A percentile compares a stretch with the other conserved stretches of the same genome.
phyloP scores from a whole-genome alignment of 1,284 basidiomycete species.

The Inonotus obliquus region DNA sequence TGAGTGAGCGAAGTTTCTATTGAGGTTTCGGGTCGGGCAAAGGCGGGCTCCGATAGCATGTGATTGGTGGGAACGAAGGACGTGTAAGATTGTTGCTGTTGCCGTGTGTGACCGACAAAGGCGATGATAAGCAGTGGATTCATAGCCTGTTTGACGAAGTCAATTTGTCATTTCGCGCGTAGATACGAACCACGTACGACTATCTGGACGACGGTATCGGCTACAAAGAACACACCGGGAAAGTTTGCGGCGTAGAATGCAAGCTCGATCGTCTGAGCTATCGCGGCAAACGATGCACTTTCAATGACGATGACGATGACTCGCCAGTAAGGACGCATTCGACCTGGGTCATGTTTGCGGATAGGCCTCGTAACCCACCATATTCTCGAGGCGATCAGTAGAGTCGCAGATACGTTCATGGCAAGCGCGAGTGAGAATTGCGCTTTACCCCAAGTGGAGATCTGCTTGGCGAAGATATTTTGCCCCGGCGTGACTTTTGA shows the following conservation, averaged over 20 bases:
- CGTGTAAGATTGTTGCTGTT: background rate
- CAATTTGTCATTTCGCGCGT: background rate
- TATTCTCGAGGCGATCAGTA: background rate
- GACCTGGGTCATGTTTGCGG: background rate
- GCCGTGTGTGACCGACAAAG: background rate
- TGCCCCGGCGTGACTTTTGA: background rate
- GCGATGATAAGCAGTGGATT: background rate
- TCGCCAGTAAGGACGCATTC: background rate
- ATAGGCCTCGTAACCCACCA: conserved; percentile 1
- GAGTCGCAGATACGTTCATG: conserved; percentile 2
- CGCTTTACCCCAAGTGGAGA: background rate
- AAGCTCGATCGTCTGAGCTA: background rate
- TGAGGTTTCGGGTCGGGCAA: background rate
- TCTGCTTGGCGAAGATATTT: background rate
- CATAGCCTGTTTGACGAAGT: background rate
- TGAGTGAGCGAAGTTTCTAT: background rate
- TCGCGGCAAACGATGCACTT: background rate
- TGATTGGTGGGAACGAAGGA: background rate
- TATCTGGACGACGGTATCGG: background rate
- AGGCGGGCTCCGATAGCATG: background rate
- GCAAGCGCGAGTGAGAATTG: background rate
- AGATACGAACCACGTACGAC: background rate
- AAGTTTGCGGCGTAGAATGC: background rate
- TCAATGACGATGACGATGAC: background rate
- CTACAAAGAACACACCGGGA: background rate